phyloP scores from a whole-genome alignment of 2,329 filamentous ascomycete species.

The Monosporascus sp. region DNA sequence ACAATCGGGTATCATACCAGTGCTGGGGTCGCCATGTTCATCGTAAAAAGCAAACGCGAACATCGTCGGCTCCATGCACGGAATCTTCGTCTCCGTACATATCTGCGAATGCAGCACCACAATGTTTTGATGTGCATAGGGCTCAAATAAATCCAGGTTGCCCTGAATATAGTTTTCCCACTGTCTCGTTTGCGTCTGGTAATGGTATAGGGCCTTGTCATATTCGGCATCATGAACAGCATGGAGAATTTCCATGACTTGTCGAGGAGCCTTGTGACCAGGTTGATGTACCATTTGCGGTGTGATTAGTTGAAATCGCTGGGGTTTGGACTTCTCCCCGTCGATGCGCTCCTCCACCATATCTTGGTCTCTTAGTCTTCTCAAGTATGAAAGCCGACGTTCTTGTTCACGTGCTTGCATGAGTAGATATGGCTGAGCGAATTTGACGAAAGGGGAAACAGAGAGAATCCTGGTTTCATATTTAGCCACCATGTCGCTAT shows the following conservation, averaged over 20 bases:
- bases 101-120: slow-evolving; percentile 91
- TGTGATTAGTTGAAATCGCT: slow-evolving; percentile 84
- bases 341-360: slow-evolving; percentile 51
- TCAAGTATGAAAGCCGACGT: slow-evolving; percentile 74
- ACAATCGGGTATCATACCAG: slow-evolving; percentile 76
- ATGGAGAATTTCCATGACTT: slow-evolving; percentile 89
- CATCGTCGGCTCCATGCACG: slow-evolving; percentile 86
- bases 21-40: slow-evolving; percentile 64
- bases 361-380: slow-evolving; percentile 74
- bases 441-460: slow-evolving; percentile 93
- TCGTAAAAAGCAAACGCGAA: slow-evolving; percentile 91
- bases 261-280: slow-evolving; percentile 71
- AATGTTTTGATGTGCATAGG: slow-evolving; percentile 93
- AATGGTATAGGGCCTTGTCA: slow-evolving; percentile 89
- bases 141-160: slow-evolving; percentile 86
- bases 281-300: slow-evolving; percentile 92
- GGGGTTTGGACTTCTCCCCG: slow-evolving; percentile 58
- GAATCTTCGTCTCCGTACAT: slow-evolving; percentile 88
- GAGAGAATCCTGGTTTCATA: slow-evolving; percentile 91
- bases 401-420: slow-evolving; percentile 92
- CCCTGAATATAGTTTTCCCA: slow-evolving; percentile 95
- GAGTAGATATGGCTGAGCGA: slow-evolving; percentile 86
- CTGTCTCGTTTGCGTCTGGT: slow-evolving; percentile 87
- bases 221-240: slow-evolving; percentile 96
- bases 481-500: slow-evolving; percentile 90